phyloP scores from a whole-genome alignment of 2,329 filamentous ascomycete genomes.

The Tolypocladium ophioglossoides region DNA sequence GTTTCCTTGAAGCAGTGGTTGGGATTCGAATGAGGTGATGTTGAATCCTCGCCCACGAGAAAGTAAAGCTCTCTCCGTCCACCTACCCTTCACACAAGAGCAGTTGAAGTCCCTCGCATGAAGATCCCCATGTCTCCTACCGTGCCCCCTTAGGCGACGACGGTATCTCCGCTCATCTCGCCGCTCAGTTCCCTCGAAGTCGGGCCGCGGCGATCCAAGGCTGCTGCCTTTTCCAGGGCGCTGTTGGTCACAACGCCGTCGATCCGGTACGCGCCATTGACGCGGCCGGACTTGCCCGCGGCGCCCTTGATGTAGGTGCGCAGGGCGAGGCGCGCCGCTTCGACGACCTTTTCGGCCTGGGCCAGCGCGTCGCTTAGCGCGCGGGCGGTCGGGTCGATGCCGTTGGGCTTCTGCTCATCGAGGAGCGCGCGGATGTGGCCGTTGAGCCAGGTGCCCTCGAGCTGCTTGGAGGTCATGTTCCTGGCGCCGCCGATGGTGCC shows the following conservation, averaged over 20 bases:
- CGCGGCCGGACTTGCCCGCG: background rate
- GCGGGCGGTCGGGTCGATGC: slow-evolving; percentile 26
- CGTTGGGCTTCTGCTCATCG: slow-evolving; percentile 24
- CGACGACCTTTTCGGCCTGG: slow-evolving; percentile 36
- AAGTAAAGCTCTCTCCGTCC: background rate
- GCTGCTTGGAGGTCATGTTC: slow-evolving; percentile 42
- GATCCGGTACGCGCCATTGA: slow-evolving; percentile 8
- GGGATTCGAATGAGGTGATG: background rate
- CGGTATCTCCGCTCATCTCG: slow-evolving; percentile 53
- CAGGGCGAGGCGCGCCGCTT: slow-evolving; percentile 33
- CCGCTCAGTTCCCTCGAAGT: slow-evolving; percentile 46
- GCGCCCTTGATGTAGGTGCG: slow-evolving; percentile 21
- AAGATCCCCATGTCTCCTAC: background rate
- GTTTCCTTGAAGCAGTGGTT: background rate
- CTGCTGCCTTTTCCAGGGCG: slow-evolving; percentile 4
- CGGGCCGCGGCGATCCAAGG: slow-evolving; percentile 28
- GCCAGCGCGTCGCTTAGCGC: slow-evolving; percentile 31
- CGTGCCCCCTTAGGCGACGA: slow-evolving; percentile 11
- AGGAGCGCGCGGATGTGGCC: slow-evolving; percentile 48
- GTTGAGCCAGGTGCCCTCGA: slow-evolving; percentile 52
- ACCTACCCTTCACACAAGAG: slow-evolving; percentile 1
- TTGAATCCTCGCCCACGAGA: slow-evolving; percentile 6
- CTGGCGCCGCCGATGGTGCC: slow-evolving; percentile 53
- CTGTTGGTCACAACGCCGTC: slow-evolving; percentile 2
- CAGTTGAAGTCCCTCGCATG: slow-evolving; percentile 2